These are phyloP conservation scores for Candida glaebosa DNA, from an alignment of 805 yeast species.

Conservation along the genomic window DNA sequence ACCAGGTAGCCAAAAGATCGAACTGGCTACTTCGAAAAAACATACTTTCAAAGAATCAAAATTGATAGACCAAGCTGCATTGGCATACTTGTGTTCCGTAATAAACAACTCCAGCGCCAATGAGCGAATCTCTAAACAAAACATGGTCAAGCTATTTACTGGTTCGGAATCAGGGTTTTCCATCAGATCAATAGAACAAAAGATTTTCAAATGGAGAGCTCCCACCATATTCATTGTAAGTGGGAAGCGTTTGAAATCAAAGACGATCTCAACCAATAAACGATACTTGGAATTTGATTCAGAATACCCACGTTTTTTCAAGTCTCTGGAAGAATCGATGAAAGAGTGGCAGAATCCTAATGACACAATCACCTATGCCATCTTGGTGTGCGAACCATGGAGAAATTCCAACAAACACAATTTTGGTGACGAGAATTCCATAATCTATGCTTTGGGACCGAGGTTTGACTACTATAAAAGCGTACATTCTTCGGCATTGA, in stretches of 20 bases:
- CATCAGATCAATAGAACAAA: slow-evolving; percentile 79
- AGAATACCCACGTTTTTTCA: slow-evolving; percentile 40
- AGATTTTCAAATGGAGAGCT: slow-evolving; percentile 85
- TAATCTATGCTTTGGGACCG: slow-evolving; percentile 69
- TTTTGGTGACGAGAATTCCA: slow-evolving; percentile 61
- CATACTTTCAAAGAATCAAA: slow-evolving; percentile 25
- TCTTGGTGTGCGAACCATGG: slow-evolving; percentile 74
- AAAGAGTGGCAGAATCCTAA: slow-evolving; percentile 35
- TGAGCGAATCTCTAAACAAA: slow-evolving; percentile 39
- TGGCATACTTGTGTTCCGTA: slow-evolving; percentile 37
- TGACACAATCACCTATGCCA: slow-evolving; percentile 56
- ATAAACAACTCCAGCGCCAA: slow-evolving; percentile 21
- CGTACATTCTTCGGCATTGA: slow-evolving; percentile 26
- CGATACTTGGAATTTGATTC: slow-evolving; percentile 51
- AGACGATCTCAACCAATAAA: slow-evolving; percentile 34
- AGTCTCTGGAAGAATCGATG: slow-evolving; percentile 19
- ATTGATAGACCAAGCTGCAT: slow-evolving; percentile 37
- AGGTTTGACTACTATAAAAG: slow-evolving; percentile 49
- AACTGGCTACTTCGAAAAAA: background rate
- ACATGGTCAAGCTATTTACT: slow-evolving; percentile 58
- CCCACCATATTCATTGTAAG: slow-evolving; percentile 71
- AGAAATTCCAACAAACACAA: slow-evolving; percentile 61
- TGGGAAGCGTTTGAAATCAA: slow-evolving; percentile 51
- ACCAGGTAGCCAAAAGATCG: background rate
- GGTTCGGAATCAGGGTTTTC: slow-evolving; percentile 84